Base-by-base conservation (phyloP, 2,329 filamentous ascomycete species). In the Paecilomyces niveus region DNA sequence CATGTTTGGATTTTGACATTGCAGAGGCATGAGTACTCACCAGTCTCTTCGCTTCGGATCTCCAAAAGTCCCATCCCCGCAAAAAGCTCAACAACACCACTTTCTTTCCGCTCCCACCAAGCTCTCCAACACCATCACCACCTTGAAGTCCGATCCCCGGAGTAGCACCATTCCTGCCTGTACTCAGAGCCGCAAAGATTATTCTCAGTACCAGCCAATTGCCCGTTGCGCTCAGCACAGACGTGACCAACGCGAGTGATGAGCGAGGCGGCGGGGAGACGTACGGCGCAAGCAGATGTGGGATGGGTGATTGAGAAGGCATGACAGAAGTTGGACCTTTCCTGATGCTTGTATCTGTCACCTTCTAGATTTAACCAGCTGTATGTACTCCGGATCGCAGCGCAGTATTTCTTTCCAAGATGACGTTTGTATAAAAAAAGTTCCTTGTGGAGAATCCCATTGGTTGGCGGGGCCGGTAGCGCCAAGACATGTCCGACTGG, bases 51-150 rank as follows among this genome's bases (percentile, higher is more conserved):
- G 82, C 82, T 54, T 89, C 87, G 2, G 87, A 83, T 62, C 79
- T 85, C 91, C 92, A 97, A 70, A 96, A 95, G 1, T 83, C 78
- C 62, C 82, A 83, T 66, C 93, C 88, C 60, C 90, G 83, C 74
- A 96, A 77, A 74, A 94, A 96, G 76, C 89, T 95, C 59, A 94
- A 85, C 2, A 97, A 79, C 2, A 96, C 80, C 0, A 97, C 82
- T 54, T 78, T 81, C 26, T 72, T 74, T 51, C 76, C 66, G 62
- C 68, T 67, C 2, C 64, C 68, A 66, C 75, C 68, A 45, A 55
- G 24, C 26, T 35, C 58, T 57, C 54, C 54, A 45, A 8, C 32
- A 11, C 63, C 67, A 54, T 67, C 66, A 54, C 64, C 50, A 22
- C 65, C 67, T 58, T 29, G 49, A 22, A 31, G 18, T 29, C 21